A percentile compares a stretch with the other conserved stretches of the same genome.
These are phyloP conservation scores for Daldinia loculata DNA, from an alignment of 495 filamentous ascomycete genomes.

Conservation along the genomic window DNA sequence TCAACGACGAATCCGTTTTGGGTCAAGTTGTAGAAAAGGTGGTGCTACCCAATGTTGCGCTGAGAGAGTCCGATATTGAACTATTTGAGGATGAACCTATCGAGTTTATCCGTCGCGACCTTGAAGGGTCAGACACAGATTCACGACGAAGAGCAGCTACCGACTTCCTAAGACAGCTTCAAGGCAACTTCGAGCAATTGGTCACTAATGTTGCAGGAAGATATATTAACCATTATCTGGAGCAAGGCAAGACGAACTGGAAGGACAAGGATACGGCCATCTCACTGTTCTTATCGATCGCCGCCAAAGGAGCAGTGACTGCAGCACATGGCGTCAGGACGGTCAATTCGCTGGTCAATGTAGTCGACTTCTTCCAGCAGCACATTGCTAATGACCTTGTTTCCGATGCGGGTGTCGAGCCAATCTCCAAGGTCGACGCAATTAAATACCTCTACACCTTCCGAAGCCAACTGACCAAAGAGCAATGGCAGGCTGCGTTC, in stretches of 20 bases:
- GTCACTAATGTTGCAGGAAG: constrained; percentile 83
- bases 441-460: constrained; percentile 98
- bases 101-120: constrained; percentile 94
- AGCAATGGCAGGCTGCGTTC: constrained; percentile 87
- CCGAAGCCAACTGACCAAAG: constrained; percentile 84
- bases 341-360: constrained; percentile 83
- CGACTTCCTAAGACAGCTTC: constrained; percentile 87
- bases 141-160: constrained; percentile 91
- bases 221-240: constrained; percentile 83
- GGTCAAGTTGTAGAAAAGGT: constrained; percentile 92
- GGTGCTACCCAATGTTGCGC: constrained; percentile 87
- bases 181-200: constrained; percentile 82
- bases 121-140: constrained; percentile 96
- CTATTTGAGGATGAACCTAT: constrained; percentile 98
- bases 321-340: constrained; percentile 85
- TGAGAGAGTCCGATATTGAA: constrained; percentile 93
- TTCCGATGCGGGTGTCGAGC: constrained; percentile 68
- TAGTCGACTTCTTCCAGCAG: constrained; percentile 91
- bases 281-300: constrained; percentile 93
- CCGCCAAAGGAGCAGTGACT: constrained; percentile 87
- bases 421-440: constrained; percentile 94
- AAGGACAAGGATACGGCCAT: constrained; percentile 96
- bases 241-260: constrained; percentile 79
- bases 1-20: constrained; percentile 80
- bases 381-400: constrained; percentile 87